A percentile compares a stretch with the other conserved stretches of the same genome.
phyloP scores from a whole-genome alignment of 306 rosid genomes.

The Myrica gale region DNA sequence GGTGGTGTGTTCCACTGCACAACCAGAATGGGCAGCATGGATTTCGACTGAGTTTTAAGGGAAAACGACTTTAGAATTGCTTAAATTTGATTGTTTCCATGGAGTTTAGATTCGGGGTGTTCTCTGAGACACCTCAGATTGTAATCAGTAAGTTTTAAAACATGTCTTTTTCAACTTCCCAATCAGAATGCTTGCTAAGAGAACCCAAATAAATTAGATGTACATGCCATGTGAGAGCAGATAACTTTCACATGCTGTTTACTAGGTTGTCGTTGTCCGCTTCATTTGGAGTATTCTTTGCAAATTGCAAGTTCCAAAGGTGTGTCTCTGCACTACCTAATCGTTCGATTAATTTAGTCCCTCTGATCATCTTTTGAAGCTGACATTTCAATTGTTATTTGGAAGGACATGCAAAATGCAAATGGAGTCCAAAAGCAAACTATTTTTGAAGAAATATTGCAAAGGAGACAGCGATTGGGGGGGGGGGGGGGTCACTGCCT shows the following conservation, averaged over 20 bases:
- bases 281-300: slow-evolving; percentile 13
- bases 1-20: neutral
- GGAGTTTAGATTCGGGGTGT: neutral
- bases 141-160: neutral
- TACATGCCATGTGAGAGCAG: neutral
- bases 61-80: neutral
- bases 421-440: neutral
- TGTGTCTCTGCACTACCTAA: neutral
- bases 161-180: no score
- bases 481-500: no score
- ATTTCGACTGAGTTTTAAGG: neutral
- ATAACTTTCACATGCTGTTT: neutral
- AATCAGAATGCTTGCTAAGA: no score
- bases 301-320: neutral
- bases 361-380: neutral
- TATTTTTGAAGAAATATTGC: neutral
- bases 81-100: neutral
- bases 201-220: no score
- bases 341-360: neutral
- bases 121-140: neutral
- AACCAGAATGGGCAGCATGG: slow-evolving; percentile 16
- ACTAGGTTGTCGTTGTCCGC: slow-evolving; percentile 4
- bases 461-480: neutral
- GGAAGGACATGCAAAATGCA: neutral
- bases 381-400: neutral